Base-by-base conservation (phyloP, 768 basidiomycete genomes). In the Tricholoma saponaceum region DNA sequence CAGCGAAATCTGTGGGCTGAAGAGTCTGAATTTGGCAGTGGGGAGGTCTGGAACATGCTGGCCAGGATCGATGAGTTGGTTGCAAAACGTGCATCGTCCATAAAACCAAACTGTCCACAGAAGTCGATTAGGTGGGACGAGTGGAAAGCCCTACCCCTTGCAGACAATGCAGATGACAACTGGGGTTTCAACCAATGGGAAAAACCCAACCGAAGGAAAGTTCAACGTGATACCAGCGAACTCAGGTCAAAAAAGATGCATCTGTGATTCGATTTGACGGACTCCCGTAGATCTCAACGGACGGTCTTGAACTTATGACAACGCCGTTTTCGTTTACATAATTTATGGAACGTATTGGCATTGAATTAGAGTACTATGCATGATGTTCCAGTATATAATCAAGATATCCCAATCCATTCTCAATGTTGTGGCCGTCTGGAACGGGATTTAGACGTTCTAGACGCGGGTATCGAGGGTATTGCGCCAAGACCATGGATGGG, bases 401-500 rank as follows among this genome's bases (percentile, higher is more conserved):
- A 28, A 26, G 28, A 28, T 6, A 25, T 28, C 26, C 47, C n/a
- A 18, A 6, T 46, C 22, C 22, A 50, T 58, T 49, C n/a, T n/a
- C n/a, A 71, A 59, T 67, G 60, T 52, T 72, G 66, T 62, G 62
- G 74, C 57, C 79, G 80, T 57, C 83, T 80, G 39, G 77, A 78
- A 62, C 84, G 82, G 59, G 82, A 81, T 69, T 85, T 86, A 37
- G 82, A 78, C 47, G 67, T 71, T 54, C 83, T 78, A 0, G 80
- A 79, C 13, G 70, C 69, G 18, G 77, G 64, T 20, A 74, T 69
- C 3, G 81, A 73, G 16, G 80, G 69, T 32, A 82, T 79, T n/a
- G 89, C 86, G 33, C 87, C 90, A 22, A 87, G 80, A 7, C 92
- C 93, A 68, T 95, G 93, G 13, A 76, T 72, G 23, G 94, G 94